Evolutionary conservation across 768 basidiomycete species (phyloP), one percentile per base, ranked within the genome.

Genomic region (Amanita inopinata): DNA sequence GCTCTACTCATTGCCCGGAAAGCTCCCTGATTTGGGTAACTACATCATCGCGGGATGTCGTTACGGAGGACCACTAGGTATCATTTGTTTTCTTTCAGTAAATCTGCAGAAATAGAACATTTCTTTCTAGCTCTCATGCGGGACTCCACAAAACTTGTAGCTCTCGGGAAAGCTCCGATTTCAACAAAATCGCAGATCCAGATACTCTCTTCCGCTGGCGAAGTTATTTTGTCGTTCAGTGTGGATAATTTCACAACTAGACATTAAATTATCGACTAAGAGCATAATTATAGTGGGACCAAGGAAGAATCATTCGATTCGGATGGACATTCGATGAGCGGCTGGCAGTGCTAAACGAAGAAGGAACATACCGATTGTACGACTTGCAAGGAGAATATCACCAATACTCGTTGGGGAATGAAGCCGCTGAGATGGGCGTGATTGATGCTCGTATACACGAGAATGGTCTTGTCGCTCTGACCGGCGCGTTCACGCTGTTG

Each of bases 51-150:
- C 85, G 18, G 86, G 83, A 15, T 91, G 88, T 57, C 76, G 77
- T 32, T 78, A 86, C 60, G 90, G 90, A 25, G 94, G 93, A 11
- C 93, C 92, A 9, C 67, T 96, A 57, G 92, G 92, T 91, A 50
- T 37, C 42, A 5, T 41, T 15, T 42, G 17, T 45, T 41, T 19
- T 3, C 9, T n/a, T 2, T 32, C 18, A 7, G n/a, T 30, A 19
- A 1, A 24, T 23, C 42, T n/a, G n/a, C 45, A 43, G 44, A 7
- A 35, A 22, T 22, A 15, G 20, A 42, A 45, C 33, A 48, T 38
- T 30, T 18, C 34, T 24, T 33, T 38, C 2, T 46, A 96, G 94
- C 94, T 28, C 60, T 96, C 25, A 88, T 93, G 76, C 73, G 91
- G 5, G 90, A 97, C 56, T 73, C 72, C 35, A 71, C 79, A 4